Evolutionary conservation across 257 asterid genomes (phyloP), one percentile per base, ranked within the genome.

Genomic region (Salvia miltiorrhiza): DNA sequence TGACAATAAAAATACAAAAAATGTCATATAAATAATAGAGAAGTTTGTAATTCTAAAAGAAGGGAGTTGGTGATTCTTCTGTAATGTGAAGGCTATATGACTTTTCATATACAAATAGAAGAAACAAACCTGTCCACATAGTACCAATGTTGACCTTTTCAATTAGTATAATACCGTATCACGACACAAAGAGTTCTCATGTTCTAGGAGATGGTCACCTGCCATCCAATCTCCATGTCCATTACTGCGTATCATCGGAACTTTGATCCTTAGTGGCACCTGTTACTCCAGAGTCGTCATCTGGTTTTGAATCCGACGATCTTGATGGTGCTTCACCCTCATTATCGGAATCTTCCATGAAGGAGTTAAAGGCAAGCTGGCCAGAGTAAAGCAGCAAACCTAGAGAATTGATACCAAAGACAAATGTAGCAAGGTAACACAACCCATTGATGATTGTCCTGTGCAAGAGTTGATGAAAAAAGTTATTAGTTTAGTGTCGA

Each of bases 371-470:
- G 56, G 92, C 95, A 73, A 93, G 95, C 71, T 90, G 96, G 17
- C 85, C 88, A 1, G 98, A 90, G 77, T 93, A 93, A 30, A 90
- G 86, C 59, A 90, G 63, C 71, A 93, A 79, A 62, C 98, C 96
- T 0, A 93, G 55, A 71, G 97, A 69, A 66, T 93, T 93, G 77
- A 80, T 72, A 19, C 94, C 97, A 61, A 93, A 93, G 33, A 90
- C 89, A 80, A 87, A 93, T 56, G 98, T 90, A 13, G 97, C 98
- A 9, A 93, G 95, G 82, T 93, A 93, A 68, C 96, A 93, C 70
- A 93, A 2, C 14, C 98, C 98, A 30, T 90, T 93, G 69, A 93
- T 67, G 61, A 93, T 85, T 6, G 98, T 90, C 90, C 98, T 93
- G 92, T 70, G 70, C 28, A 11, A 45, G 10, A 66, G 30, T 69